Evolutionary conservation across 306 rosid genomes (phyloP).

Genomic region (Castanea crenata): DNA sequence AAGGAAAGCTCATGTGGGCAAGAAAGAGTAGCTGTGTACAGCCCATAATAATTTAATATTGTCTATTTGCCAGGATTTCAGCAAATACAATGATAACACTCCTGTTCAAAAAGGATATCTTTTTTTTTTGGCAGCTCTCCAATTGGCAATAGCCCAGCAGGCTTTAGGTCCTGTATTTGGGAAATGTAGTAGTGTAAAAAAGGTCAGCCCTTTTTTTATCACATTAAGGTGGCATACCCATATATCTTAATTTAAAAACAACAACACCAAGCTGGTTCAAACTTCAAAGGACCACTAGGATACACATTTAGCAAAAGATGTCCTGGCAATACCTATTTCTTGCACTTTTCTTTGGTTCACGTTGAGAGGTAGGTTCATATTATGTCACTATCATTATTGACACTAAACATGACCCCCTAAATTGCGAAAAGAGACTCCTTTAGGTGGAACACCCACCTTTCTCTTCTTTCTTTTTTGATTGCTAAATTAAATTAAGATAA

Average conservation of each 20-base stretch:
- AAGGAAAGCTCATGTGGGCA: neutral
- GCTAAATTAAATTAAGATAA: too few species aligned
- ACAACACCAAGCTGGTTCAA: neutral
- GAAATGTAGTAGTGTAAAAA: constrained; percentile 13
- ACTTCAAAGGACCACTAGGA: constrained; percentile 8
- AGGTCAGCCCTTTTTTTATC: neutral
- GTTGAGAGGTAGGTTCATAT: too few species aligned
- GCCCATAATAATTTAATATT: neutral
- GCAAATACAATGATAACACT: constrained; percentile 26
- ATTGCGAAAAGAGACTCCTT: too few species aligned
- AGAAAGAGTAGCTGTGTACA: constrained; percentile 9
- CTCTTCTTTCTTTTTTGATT: too few species aligned
- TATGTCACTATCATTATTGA: too few species aligned
- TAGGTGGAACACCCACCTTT: too few species aligned
- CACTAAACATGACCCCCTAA: too few species aligned
- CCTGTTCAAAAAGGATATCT: constrained; percentile 5
- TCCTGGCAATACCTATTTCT: too few species aligned
- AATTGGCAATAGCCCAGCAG: constrained; percentile 27
- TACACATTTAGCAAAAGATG: constrained; percentile 7
- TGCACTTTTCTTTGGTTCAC: too few species aligned
- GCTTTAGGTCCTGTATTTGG: constrained; percentile 23
- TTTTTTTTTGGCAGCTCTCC: constrained; percentile 38
- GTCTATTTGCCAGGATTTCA: constrained; percentile 23
- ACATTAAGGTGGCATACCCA: neutral
- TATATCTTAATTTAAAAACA: neutral